Evolutionary conservation across 1,284 basidiomycete species (phyloP).

Genomic region (Xanthoconium separans): DNA sequence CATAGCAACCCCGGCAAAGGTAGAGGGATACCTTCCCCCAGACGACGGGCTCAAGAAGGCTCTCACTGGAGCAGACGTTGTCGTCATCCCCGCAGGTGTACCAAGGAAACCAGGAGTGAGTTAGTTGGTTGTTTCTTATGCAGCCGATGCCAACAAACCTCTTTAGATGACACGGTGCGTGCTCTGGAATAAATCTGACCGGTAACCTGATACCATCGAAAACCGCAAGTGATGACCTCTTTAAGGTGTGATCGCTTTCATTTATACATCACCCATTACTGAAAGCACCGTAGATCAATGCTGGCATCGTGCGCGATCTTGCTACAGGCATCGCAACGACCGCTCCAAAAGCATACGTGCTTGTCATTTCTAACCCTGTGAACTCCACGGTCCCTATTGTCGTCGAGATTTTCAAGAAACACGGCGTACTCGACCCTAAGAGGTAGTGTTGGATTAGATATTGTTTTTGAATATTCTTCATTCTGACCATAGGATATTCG

Average conservation of each 20-base stretch:
- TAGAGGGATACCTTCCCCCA: conserved; percentile 71
- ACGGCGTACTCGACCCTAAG: conserved; percentile 89
- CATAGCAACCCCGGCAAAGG: conserved; percentile 78
- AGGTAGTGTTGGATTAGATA: conserved; percentile 46
- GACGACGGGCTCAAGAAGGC: conserved; percentile 83
- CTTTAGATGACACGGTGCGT: conserved; percentile 73
- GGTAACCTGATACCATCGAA: conserved; percentile 22
- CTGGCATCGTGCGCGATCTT: conserved; percentile 92
- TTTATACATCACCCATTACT: background rate
- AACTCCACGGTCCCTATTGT: conserved; percentile 99
- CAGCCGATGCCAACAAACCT: conserved; percentile 1
- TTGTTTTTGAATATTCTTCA: background rate
- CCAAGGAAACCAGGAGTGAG: conserved; percentile 92
- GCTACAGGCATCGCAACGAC: conserved; percentile 84
- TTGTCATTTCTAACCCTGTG: conserved; percentile 96
- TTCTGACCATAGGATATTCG: conserved; percentile 69
- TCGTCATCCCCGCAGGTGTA: conserved; percentile 97
- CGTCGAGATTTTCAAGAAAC: conserved; percentile 92
- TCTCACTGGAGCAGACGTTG: conserved; percentile 83
- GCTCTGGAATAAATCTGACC: conserved; percentile 2
- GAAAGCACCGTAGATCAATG: conserved; percentile 77
- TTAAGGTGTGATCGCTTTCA: conserved; percentile 62
- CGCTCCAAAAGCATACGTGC: conserved; percentile 90
- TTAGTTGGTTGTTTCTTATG: conserved; percentile 17
- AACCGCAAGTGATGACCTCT: conserved; percentile 77